phyloP scores from a whole-genome alignment of 768 basidiomycete genomes.

The Phylloporus rhodoxanthus region DNA sequence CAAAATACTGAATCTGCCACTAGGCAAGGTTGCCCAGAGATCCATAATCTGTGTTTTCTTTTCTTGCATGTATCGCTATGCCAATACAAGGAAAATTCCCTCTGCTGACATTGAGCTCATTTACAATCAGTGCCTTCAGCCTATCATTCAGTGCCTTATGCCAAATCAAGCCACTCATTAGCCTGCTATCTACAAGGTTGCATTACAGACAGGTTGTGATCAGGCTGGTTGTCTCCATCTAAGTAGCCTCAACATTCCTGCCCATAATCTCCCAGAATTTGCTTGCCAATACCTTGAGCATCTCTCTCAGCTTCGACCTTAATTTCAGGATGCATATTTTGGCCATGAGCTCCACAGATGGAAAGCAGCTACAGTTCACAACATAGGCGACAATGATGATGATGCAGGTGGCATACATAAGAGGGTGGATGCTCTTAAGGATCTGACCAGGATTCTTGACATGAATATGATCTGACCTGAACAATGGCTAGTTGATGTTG shows the following conservation, averaged over 20 bases:
- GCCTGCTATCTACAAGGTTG: conserved; percentile 1
- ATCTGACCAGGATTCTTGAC: background rate
- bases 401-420: background rate
- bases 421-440: background rate
- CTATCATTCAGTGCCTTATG: background rate
- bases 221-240: background rate
- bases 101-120: background rate
- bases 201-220: background rate
- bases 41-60: conserved; percentile 1
- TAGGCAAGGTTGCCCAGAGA: conserved; percentile 2
- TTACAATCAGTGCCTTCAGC: conserved; percentile 1
- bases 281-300: background rate
- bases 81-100: background rate
- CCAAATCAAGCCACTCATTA: conserved; percentile 2
- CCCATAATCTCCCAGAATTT: background rate
- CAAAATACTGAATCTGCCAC: conserved; percentile 1
- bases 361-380: background rate
- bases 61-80: background rate
- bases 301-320: background rate
- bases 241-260: background rate
- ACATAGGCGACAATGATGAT: background rate
- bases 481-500: background rate
- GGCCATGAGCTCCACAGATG: conserved; percentile 3
- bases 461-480: background rate
- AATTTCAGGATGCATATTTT: conserved; percentile 4